Conservation (phyloP, 2,329 filamentous ascomycete genomes). For the Xylaria sp. region DNA sequence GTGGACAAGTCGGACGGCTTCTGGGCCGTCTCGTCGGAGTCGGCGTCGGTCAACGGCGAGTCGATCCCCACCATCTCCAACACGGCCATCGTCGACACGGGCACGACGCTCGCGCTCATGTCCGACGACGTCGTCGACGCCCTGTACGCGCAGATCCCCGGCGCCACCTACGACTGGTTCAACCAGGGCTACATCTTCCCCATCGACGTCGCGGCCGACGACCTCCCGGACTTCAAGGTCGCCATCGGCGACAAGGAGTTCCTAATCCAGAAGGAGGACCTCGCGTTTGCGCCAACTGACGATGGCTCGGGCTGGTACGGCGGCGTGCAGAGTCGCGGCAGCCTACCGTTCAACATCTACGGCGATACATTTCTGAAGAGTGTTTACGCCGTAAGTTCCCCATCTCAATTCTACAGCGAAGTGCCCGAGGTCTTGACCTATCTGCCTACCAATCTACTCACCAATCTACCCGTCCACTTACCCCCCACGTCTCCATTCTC, state of each 20-base stretch:
- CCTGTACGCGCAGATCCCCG: slow-evolving; percentile 72
- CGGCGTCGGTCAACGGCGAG: slow-evolving; percentile 66
- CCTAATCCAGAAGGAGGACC: slow-evolving; percentile 69
- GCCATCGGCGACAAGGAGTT: slow-evolving; percentile 71
- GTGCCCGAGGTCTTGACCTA: not conserved
- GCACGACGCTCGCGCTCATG: slow-evolving; percentile 74
- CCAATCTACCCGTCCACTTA: too few relatives aligned
- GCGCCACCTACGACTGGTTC: slow-evolving; percentile 63
- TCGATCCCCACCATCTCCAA: slow-evolving; percentile 63
- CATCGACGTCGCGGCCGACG: slow-evolving; percentile 57
- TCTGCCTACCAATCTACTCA: not conserved
- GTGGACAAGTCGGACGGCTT: slow-evolving; percentile 73
- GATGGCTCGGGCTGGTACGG: slow-evolving; percentile 65
- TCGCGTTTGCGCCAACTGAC: slow-evolving; percentile 66
- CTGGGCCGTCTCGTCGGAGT: slow-evolving; percentile 72
- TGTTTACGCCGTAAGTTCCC: slow-evolving; percentile 64
- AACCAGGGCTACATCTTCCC: slow-evolving; percentile 75
- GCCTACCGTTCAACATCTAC: slow-evolving; percentile 69
- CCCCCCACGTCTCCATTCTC: not conserved
- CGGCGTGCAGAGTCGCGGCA: slow-evolving; percentile 71
- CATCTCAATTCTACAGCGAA: not conserved
- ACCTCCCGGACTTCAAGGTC: slow-evolving; percentile 70
- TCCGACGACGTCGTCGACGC: slow-evolving; percentile 68
- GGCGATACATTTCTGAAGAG: slow-evolving; percentile 73
- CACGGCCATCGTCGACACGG: slow-evolving; percentile 76